phyloP scores from a whole-genome alignment of 2,329 filamentous ascomycete species.

The Blumeria graminis region DNA sequence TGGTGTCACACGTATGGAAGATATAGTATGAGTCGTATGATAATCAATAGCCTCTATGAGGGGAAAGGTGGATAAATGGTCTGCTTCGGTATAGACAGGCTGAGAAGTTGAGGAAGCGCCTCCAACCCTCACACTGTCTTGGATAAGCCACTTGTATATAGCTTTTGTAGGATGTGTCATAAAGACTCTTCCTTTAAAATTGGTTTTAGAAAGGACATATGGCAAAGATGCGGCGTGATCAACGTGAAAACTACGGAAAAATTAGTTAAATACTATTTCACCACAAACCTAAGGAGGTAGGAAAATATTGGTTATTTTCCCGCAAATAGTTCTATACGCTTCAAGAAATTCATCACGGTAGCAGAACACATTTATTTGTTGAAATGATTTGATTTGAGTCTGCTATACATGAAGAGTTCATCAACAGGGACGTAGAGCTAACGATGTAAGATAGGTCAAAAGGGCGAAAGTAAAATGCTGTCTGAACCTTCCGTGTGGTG shows the following conservation, averaged over 20 bases:
- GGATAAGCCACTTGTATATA: constrained; percentile 98
- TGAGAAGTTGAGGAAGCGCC: constrained; percentile 42
- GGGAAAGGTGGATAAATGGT: constrained; percentile 80
- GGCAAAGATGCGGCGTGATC: constrained; percentile 97
- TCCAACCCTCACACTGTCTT: constrained; percentile 82
- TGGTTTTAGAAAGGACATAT: constrained; percentile 92
- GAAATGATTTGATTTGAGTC: constrained; percentile 22
- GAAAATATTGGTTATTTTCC: constrained; percentile 12
- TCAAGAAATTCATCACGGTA: constrained; percentile 13
- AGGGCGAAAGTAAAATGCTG: too few relatives aligned
- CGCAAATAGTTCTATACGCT: constrained; percentile 4
- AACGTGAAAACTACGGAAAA: constrained; percentile 62
- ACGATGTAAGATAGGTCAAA: too few relatives aligned
- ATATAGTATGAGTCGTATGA: constrained; percentile 91
- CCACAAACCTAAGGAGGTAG: background rate
- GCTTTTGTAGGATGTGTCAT: constrained; percentile 99
- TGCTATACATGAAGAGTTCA: constrained; percentile 15
- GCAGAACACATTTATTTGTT: constrained; percentile 14
- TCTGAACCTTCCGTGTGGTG: background rate
- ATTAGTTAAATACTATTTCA: constrained; percentile 5
- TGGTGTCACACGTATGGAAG: constrained; percentile 86
- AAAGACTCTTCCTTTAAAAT: constrained; percentile 88
- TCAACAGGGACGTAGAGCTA: background rate
- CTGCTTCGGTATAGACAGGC: constrained; percentile 81
- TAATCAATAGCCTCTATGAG: constrained; percentile 96